Base-by-base conservation (phyloP, 305 asterid genomes). In the Fraxinus latifolia region DNA sequence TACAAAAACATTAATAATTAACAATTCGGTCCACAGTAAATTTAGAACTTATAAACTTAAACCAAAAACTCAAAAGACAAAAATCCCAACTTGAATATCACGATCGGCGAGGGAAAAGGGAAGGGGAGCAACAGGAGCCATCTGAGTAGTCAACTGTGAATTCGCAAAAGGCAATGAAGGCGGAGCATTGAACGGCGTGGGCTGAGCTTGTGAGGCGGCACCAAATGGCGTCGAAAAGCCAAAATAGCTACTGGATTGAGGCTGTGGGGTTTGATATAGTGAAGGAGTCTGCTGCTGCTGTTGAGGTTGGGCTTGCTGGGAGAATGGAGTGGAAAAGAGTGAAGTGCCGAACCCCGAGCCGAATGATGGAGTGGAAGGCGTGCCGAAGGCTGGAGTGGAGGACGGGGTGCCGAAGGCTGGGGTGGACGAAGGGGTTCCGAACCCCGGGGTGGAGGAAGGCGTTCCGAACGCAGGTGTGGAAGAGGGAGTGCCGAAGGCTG, bases 71-170 rank as follows among this genome's bases (percentile, higher is more conserved):
- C 25, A 53, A 65, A 17, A 50, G 37, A 15, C n/a, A 3, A 5
- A 15, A 79, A 71, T n/a, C 5, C 65, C 36, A 93, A 68, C 98
- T 82, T 92, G 98, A 72, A 96, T 88, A 84, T 96, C 99, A 29
- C 98, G 96, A 89, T 96, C 99, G 17, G 98, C 97, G 9, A 94
- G 90, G 44, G 99, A 96, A 83, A 93, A 90, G 1, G 97, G 95
- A 15, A 94, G 92, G 31, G 99, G 98, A 68, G 99, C 92, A 21
- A 94, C 97, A 0, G 98, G 97, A 74, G 99, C 99, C 99, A 96
- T 96, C 89, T 94, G 98, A 82, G 99, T 96, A 65, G 97, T 96
- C 87, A 94, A 85, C 79, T 93, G 99, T 81, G 89, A 87, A 84
- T 89, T 93, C 85, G 88, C 84, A 75, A 89, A 88, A 83, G 89